Conservation (phyloP, 73 alveolate species). For the Paramecium biaurelia region DNA sequence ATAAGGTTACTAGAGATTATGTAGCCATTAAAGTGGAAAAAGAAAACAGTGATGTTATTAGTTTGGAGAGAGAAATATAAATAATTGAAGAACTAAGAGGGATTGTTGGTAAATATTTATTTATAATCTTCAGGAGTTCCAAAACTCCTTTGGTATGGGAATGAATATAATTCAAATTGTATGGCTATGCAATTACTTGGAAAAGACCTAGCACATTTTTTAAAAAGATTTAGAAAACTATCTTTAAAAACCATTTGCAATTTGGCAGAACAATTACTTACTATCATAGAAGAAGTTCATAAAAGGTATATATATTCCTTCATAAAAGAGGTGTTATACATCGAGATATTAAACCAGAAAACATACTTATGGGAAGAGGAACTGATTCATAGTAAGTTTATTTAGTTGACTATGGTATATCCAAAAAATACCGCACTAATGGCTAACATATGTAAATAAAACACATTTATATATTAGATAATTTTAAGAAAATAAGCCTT, state of each 20-base stretch:
- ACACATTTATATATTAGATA: background rate
- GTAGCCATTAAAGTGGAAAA: constrained; percentile 81
- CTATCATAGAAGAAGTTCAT: constrained; percentile 47
- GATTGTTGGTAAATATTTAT: background rate
- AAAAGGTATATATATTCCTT: constrained; percentile 11
- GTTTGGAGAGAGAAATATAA: constrained; percentile 30
- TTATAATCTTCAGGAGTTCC: constrained; percentile 32
- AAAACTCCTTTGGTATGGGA: constrained; percentile 55
- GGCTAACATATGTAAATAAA: background rate
- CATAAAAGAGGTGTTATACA: constrained; percentile 66
- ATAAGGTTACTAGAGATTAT: constrained; percentile 72
- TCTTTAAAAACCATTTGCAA: constrained; percentile 23
- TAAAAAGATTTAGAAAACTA: background rate
- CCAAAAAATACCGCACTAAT: constrained; percentile 68
- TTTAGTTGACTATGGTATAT: constrained; percentile 84
- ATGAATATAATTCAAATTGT: constrained; percentile 26
- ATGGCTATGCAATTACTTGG: constrained; percentile 54
- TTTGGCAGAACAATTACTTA: constrained; percentile 6
- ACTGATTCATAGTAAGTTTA: constrained; percentile 61
- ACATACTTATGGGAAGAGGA: constrained; percentile 76
- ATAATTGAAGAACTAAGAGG: constrained; percentile 41
- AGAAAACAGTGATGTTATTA: constrained; percentile 35
- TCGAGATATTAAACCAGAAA: constrained; percentile 84
- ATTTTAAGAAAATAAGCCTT: constrained; percentile 58
- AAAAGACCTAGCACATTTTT: background rate